Base-by-base conservation (phyloP, 1,284 basidiomycete genomes). In the Waitea zeae region DNA sequence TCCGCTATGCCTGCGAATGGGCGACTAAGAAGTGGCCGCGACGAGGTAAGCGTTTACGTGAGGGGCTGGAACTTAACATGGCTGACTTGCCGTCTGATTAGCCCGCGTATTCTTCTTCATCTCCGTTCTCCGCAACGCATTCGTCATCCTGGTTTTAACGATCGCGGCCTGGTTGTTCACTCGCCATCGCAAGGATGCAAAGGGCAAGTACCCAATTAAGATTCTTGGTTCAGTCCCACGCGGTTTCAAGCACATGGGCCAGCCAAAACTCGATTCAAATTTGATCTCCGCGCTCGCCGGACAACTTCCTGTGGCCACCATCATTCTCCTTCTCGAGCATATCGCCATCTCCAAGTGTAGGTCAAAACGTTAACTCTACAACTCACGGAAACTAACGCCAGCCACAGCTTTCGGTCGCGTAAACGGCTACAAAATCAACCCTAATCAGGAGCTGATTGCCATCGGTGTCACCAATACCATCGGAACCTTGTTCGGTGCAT, bases 371-470 rank as follows among this genome's bases (percentile, higher is more conserved):
- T 42, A 70, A 52, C 36, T 20, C 14, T 20, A 12, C 13, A 20
- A 17, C 17, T 24, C 15, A 26, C 17, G 12, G 5, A 22, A 26
- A 12, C 17, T 30, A 28, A 41, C 53, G 20, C 15, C 87, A n/a
- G n/a, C n/a, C n/a, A n/a, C n/a, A n/a, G n/a, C 90, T 0, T 98
- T 98, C 53, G 93, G 95, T 41, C 78, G 93, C 40, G 56, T 96
- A 42, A 97, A 98, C 55, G 80, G 81, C 24, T 98, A 98, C 67
- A 96, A 89, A 56, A 97, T 98, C 55, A 79, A 96, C 50, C 90
- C 93, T 12, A 92, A 90, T 58, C 93, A 97, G 55, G 93, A 97
- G 54, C 68, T 97, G 35, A 82, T 97, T 46, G 93, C 95, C 28
- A 97, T 98, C 43, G 93, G 95, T 29, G 89, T 97, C n/a, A 78